Evolutionary conservation across 768 basidiomycete genomes (phyloP).

Genomic region (Lyophyllum decastes): DNA sequence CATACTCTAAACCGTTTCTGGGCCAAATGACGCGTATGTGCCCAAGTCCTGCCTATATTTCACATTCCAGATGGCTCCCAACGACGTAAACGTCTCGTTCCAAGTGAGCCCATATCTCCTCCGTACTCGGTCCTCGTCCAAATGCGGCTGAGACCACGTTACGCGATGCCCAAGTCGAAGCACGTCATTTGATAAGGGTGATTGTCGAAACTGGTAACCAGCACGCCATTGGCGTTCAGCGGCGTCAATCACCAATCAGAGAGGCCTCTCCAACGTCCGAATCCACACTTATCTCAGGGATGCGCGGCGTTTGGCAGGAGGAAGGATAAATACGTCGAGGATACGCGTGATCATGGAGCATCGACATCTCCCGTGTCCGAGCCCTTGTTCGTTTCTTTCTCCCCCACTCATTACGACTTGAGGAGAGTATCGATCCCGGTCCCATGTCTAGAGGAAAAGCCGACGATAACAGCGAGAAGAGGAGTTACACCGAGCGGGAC

Average conservation of each 20-base stretch:
- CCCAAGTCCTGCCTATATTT: too few relatives aligned
- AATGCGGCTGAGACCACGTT: not conserved
- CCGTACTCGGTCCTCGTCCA: not conserved
- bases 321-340: not conserved
- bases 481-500: not conserved
- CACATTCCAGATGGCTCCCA: too few relatives aligned
- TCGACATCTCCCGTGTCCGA: not conserved
- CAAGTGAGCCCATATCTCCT: not conserved
- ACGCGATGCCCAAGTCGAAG: not conserved
- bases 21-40: too few relatives aligned
- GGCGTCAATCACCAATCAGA: not conserved
- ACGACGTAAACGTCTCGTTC: too few relatives aligned
- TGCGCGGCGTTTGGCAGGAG: not conserved
- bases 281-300: not conserved
- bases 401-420: not conserved
- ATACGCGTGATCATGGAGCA: not conserved
- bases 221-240: not conserved
- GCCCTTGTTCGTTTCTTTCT: not conserved
- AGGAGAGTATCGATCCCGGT: not conserved
- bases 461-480: not conserved
- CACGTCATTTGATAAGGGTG: not conserved
- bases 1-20: too few relatives aligned
- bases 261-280: not conserved
- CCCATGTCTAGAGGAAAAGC: conserved; percentile 10
- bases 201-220: not conserved